Evolutionary conservation across 2,329 filamentous ascomycete genomes (phyloP), one percentile per base, ranked within the genome.

Genomic region (Magnaporthiopsis rhizophila): DNA sequence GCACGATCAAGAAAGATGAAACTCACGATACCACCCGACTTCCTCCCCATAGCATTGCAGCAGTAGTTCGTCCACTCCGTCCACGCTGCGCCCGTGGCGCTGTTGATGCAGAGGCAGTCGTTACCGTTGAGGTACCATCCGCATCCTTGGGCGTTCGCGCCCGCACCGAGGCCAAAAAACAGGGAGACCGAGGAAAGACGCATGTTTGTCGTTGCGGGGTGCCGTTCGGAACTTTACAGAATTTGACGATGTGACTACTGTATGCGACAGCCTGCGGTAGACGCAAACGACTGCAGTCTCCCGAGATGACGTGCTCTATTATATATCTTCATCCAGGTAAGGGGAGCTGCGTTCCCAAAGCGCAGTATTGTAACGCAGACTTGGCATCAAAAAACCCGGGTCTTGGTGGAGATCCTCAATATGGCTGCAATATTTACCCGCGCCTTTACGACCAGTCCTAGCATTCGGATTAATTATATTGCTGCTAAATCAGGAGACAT

Each of bases 51-150:
- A n/a, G 59, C 58, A n/a, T 59, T 53, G 15, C 57, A 62, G 38
- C 64, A 66, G 26, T 58, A 59, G 12, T 15, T 50, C 26, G 65
- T 66, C 59, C 62, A 64, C 58, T 66, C 62, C 34, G 34, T 32
- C 62, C 62, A 24, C 3, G 63, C 58, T 5, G 24, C 18, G 8
- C 64, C 65, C 56, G 64, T 64, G n/a, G 64, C 61, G 56, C 61
- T 65, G 45, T 65, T 66, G 56, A 66, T 66, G 62, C 65, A 66
- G 50, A 67, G 61, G 58, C 64, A 67, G 61, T 65, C 66, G 61
- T 67, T 63, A 5, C 59, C 62, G 26, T 62, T 56, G 9, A 67
- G 62, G 9, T 61, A 56, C 66, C 64, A 67, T 9, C 64, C 64
- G 58, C 64, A 67, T 62, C 62, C 36, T 24, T 53, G 45, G 59